phyloP scores from a whole-genome alignment of 2,329 filamentous ascomycete genomes.

The Neonectria faginata region DNA sequence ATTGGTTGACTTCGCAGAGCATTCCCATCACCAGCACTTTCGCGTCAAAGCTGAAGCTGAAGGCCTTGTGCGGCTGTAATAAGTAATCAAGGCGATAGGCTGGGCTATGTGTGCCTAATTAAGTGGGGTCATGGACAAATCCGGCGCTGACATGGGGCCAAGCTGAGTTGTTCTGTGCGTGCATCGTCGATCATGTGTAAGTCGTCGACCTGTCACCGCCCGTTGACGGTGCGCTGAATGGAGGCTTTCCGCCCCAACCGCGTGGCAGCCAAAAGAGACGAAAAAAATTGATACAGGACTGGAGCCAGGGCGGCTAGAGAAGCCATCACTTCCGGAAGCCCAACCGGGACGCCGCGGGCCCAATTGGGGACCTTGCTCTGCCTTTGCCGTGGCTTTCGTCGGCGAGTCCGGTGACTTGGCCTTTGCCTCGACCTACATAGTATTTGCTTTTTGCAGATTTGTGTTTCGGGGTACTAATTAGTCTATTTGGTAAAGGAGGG shows the following conservation, averaged over 20 bases:
- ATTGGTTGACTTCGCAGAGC: constrained; percentile 33
- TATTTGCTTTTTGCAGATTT: constrained; percentile 15
- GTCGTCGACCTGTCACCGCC: constrained; percentile 4
- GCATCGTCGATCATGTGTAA: constrained; percentile 15
- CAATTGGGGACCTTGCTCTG: constrained; percentile 12
- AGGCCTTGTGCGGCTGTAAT: constrained; percentile 7
- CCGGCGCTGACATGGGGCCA: constrained; percentile 23
- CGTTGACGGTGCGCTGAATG: constrained; percentile 21
- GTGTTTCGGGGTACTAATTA: not conserved
- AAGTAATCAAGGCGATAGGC: constrained; percentile 20
- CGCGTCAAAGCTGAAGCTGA: not conserved
- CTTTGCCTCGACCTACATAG: not conserved
- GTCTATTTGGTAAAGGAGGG: not conserved
- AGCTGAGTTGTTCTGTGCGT: constrained; percentile 16
- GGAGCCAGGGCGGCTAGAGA: not conserved
- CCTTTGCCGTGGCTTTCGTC: constrained; percentile 8
- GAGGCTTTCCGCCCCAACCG: constrained; percentile 31
- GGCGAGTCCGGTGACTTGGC: constrained; percentile 8
- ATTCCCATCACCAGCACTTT: constrained; percentile 32
- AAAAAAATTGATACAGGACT: constrained; percentile 20
- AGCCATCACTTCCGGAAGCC: not conserved
- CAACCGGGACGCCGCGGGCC: constrained; percentile 25
- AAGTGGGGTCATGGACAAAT: constrained; percentile 23
- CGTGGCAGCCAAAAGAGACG: constrained; percentile 17
- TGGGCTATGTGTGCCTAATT: not conserved